These are phyloP conservation scores for Chrysopogon serrulatus DNA, from an alignment of 176 grass and related monocot species.

Conservation along the genomic window DNA sequence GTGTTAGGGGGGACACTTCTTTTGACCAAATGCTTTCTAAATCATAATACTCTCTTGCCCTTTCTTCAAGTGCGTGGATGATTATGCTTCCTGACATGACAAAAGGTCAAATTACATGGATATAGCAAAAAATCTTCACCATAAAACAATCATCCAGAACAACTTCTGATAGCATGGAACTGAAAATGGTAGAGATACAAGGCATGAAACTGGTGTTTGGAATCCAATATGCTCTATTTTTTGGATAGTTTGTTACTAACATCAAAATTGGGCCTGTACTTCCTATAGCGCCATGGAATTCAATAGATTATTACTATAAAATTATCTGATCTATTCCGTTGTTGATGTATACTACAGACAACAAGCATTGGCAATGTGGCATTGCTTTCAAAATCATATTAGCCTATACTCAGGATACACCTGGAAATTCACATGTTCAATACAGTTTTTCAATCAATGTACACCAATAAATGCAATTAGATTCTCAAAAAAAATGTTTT, in stretches of 20 bases:
- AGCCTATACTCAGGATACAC: not conserved
- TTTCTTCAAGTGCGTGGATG: slow-evolving; percentile 94
- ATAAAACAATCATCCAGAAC: not conserved
- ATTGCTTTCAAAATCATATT: not conserved
- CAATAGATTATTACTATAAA: not conserved
- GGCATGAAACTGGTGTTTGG: not conserved
- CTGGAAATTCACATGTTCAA: not conserved
- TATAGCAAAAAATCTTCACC: not conserved
- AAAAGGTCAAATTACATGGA: not conserved
- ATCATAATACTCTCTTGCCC: slow-evolving; percentile 93
- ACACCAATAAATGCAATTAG: not conserved
- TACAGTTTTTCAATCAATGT: not conserved
- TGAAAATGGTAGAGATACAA: not conserved
- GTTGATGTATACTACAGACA: not conserved
- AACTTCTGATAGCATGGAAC: not conserved
- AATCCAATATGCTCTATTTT: not conserved
- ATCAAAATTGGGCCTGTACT: not conserved
- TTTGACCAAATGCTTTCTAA: slow-evolving; percentile 89
- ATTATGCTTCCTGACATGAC: slow-evolving; percentile 69
- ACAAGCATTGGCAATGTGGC: not conserved
- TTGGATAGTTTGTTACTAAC: not conserved
- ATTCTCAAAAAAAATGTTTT: not conserved
- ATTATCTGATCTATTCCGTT: not conserved
- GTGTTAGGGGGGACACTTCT: slow-evolving; percentile 50
- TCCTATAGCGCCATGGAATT: not conserved